Evolutionary conservation across 2,329 filamentous ascomycete species (phyloP).

Genomic region (Aurifilum marmelostoma): DNA sequence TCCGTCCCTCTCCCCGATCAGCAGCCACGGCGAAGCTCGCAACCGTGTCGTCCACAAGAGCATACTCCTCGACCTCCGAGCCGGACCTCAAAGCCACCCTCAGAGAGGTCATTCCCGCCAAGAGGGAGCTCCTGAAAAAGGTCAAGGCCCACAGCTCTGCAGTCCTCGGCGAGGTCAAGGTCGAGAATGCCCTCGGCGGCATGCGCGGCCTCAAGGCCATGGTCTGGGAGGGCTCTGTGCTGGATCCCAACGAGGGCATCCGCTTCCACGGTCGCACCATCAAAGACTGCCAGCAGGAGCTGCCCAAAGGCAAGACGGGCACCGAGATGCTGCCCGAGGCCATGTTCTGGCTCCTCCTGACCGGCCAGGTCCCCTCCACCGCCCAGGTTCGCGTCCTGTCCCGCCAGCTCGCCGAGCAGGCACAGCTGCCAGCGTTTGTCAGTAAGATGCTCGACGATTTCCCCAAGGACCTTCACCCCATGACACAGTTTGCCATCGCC

Average conservation of each 20-base stretch:
- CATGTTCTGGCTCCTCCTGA: slow-evolving; percentile 99
- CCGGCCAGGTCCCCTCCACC: slow-evolving; percentile 84
- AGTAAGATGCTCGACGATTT: slow-evolving; percentile 87
- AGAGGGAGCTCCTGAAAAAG: slow-evolving; percentile 90
- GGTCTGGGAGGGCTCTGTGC: slow-evolving; percentile 97
- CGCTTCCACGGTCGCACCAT: slow-evolving; percentile 98
- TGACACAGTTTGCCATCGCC: slow-evolving; percentile 96
- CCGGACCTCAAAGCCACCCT: slow-evolving; percentile 89
- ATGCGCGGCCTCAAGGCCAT: slow-evolving; percentile 98
- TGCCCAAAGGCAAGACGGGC: slow-evolving; percentile 89
- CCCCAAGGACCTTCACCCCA: slow-evolving; percentile 88
- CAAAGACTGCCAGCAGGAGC: slow-evolving; percentile 92
- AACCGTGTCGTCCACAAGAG: slow-evolving; percentile 47
- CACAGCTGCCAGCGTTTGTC: slow-evolving; percentile 79
- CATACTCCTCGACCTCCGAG: slow-evolving; percentile 76
- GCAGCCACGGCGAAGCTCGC: slow-evolving; percentile 18
- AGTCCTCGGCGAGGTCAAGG: slow-evolving; percentile 87
- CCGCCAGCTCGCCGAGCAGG: slow-evolving; percentile 84
- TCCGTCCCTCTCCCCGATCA: neutral
- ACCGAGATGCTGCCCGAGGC: slow-evolving; percentile 98
- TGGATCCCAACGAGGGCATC: slow-evolving; percentile 96
- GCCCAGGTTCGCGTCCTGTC: slow-evolving; percentile 82
- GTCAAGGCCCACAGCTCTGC: slow-evolving; percentile 85
- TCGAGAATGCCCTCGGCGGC: slow-evolving; percentile 91
- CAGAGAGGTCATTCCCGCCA: slow-evolving; percentile 82